A percentile compares a stretch with the other conserved stretches of the same genome.
Conservation (phyloP, 352 stramenopile genomes). For the Poterioochromonas sp. region DNA sequence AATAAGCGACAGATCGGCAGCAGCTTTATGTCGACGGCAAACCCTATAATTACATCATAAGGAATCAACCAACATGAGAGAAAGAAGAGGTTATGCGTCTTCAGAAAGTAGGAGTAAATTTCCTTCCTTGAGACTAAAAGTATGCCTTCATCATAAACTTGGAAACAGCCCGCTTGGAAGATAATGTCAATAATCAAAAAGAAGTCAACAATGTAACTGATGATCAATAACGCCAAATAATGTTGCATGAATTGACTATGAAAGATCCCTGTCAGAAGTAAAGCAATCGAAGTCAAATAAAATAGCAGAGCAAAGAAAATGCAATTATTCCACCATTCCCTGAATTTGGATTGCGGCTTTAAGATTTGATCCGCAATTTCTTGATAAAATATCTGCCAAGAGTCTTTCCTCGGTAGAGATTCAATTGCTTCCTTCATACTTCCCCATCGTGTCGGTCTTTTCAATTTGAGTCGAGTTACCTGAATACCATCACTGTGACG, state of each 20-base stretch:
- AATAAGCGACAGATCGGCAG: not conserved
- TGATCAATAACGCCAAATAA: not conserved
- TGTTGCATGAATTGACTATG: not conserved
- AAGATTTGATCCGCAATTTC: not conserved
- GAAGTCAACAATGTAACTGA: not conserved
- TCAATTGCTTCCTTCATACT: too few relatives aligned
- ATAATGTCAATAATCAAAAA: not conserved
- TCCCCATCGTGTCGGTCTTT: too few relatives aligned
- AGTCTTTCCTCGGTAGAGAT: too few relatives aligned
- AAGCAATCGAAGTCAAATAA: not conserved
- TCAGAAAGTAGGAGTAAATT: not conserved
- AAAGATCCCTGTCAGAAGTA: not conserved
- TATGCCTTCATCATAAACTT: not conserved
- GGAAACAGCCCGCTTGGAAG: not conserved
- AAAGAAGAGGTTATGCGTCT: not conserved
- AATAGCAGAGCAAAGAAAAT: not conserved
- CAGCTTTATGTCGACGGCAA: not conserved
- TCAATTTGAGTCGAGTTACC: too few relatives aligned
- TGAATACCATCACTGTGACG: too few relatives aligned
- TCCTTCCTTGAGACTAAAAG: not conserved
- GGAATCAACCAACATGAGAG: not conserved
- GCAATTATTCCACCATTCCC: not conserved
- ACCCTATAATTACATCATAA: not conserved
- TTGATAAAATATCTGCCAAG: too few relatives aligned
- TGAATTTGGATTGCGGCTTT: not conserved